Percentiles rank a stretch among this genome's conserved stretches.
phyloP scores from a whole-genome alignment of 306 rosid species.

The Dryas alaskensis region DNA sequence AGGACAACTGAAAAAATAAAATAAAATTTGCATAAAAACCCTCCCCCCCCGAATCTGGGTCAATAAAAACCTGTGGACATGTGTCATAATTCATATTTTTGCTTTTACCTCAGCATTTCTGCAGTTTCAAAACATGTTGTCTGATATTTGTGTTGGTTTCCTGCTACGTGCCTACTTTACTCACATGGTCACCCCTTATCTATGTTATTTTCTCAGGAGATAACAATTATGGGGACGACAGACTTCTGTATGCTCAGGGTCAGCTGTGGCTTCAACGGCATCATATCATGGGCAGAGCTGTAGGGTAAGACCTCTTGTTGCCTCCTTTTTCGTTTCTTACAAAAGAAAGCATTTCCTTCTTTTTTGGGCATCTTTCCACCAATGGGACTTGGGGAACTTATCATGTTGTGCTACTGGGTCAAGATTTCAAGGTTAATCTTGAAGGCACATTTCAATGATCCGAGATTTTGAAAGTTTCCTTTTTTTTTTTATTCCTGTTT shows the following conservation, averaged over 20 bases:
- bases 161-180: not conserved
- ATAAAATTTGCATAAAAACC: too few relatives aligned
- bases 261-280: conserved; percentile 91
- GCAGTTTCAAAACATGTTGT: not conserved
- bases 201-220: conserved; percentile 58
- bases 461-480: not conserved
- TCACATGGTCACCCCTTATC: not conserved
- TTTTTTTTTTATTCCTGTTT: not conserved
- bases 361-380: too few relatives aligned
- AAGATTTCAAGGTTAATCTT: not conserved
- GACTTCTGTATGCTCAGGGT: conserved; percentile 87
- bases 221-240: conserved; percentile 83
- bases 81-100: not conserved
- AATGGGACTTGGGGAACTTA: not conserved
- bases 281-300: conserved; percentile 97
- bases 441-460: not conserved
- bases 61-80: too few relatives aligned
- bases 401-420: not conserved
- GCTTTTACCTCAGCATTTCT: not conserved
- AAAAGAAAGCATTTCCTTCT: not conserved
- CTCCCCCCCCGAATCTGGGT: not conserved
- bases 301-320: conserved; percentile 52
- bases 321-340: not conserved
- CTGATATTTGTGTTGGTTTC: conserved; percentile 9
- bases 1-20: too few relatives aligned